Evolutionary conservation across 2,329 filamentous ascomycete genomes (phyloP).

Genomic region (Cytospora mali): DNA sequence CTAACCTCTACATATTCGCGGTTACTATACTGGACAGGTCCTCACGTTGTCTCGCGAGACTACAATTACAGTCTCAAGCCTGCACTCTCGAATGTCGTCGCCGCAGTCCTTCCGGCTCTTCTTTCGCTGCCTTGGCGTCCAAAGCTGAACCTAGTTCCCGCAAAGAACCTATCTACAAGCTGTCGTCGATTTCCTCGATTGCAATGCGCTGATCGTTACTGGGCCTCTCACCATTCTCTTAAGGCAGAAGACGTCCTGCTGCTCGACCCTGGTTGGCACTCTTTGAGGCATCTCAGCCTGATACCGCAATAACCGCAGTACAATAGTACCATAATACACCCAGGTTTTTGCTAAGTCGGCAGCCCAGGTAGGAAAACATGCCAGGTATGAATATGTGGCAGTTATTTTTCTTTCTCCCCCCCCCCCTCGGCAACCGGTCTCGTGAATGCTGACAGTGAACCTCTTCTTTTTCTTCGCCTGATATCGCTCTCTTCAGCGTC

Average conservation of each 20-base stretch:
- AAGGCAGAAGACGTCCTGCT: conserved; percentile 4
- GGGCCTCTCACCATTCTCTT: conserved; percentile 8
- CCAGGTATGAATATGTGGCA: neutral
- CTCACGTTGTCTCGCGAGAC: neutral
- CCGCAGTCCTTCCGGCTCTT: neutral
- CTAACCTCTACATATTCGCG: neutral
- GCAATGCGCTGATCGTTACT: neutral
- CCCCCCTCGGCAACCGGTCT: too few species aligned
- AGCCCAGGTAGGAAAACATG: conserved; percentile 3
- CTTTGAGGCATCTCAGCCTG: neutral
- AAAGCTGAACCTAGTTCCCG: neutral
- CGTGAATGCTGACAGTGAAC: neutral
- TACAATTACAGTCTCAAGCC: neutral
- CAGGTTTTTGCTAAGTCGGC: neutral
- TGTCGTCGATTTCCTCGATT: neutral
- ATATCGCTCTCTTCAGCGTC: conserved; percentile 7
- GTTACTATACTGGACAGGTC: neutral
- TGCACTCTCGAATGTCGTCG: neutral
- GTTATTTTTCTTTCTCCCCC: conserved; percentile 12
- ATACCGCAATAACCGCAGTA: neutral
- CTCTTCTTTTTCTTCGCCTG: conserved; percentile 4
- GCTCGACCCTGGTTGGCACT: conserved; percentile 13
- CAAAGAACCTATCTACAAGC: neutral
- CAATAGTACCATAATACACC: neutral
- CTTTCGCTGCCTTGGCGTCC: neutral